Evolutionary conservation across 257 asterid species (phyloP).

Genomic region (Salvia hispanica): DNA sequence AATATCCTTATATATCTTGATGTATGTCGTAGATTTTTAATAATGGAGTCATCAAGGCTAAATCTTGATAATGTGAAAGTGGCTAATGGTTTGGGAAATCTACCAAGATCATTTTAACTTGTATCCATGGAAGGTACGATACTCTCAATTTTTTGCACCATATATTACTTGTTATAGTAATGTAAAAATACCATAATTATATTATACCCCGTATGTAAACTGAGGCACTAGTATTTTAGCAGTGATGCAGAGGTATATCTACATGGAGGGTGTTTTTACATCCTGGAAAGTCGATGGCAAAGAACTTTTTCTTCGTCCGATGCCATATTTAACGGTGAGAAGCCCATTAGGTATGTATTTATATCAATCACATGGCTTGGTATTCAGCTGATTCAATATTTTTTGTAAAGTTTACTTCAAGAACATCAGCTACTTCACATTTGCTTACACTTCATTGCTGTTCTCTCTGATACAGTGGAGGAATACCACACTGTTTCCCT

Average conservation of each 20-base stretch:
- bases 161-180: too few species aligned
- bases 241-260: slow-evolving; percentile 94
- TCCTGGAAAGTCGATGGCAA: slow-evolving; percentile 86
- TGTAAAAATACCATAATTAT: too few species aligned
- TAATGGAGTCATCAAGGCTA: slow-evolving; percentile 65
- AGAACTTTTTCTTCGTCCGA: slow-evolving; percentile 92
- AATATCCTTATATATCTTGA: not conserved
- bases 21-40: not conserved
- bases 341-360: slow-evolving; percentile 70
- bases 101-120: slow-evolving; percentile 74
- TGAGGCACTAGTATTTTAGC: slow-evolving; percentile 4
- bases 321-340: slow-evolving; percentile 86
- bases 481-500: slow-evolving; percentile 98
- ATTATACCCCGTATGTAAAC: too few species aligned
- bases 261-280: slow-evolving; percentile 90
- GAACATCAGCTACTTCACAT: not conserved
- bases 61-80: slow-evolving; percentile 56
- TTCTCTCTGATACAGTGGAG: slow-evolving; percentile 65
- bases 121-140: slow-evolving; percentile 72
- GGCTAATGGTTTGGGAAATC: slow-evolving; percentile 73
- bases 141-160: too few species aligned
- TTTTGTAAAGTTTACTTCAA: slow-evolving; percentile 19
- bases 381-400: not conserved
- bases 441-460: slow-evolving; percentile 2
- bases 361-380: too few species aligned